These are phyloP conservation scores for Meripilus lineatus DNA, from an alignment of 1,284 basidiomycete genomes.

Conservation along the genomic window DNA sequence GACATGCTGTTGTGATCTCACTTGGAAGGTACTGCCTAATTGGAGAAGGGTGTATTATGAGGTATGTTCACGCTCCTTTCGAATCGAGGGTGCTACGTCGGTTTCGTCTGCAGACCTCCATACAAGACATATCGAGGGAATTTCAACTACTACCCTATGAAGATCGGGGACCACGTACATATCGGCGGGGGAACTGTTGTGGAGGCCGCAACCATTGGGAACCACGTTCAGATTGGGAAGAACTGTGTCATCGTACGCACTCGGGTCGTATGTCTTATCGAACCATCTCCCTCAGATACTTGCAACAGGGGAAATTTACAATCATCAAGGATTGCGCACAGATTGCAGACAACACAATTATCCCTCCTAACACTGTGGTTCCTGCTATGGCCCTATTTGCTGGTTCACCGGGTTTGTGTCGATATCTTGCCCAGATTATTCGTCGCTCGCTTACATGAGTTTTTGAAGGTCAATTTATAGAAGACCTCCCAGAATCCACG, in stretches of 20 bases:
- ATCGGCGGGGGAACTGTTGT: slow-evolving; percentile 86
- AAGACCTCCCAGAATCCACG: slow-evolving; percentile 84
- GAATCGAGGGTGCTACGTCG: background rate
- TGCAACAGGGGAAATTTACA: slow-evolving; percentile 83
- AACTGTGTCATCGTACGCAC: slow-evolving; percentile 86
- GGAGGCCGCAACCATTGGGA: slow-evolving; percentile 93
- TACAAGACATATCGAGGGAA: slow-evolving; percentile 88
- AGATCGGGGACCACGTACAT: slow-evolving; percentile 92
- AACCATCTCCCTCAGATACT: background rate
- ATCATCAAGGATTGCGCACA: slow-evolving; percentile 96
- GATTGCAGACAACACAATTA: slow-evolving; percentile 82
- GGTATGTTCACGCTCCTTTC: slow-evolving; percentile 42
- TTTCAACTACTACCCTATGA: slow-evolving; percentile 98
- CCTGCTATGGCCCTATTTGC: slow-evolving; percentile 84
- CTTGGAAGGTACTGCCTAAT: slow-evolving; percentile 92
- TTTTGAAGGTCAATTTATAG: slow-evolving; percentile 67
- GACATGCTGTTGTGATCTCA: slow-evolving; percentile 89
- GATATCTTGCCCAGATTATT: slow-evolving; percentile 14
- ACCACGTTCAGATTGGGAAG: slow-evolving; percentile 92
- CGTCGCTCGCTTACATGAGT: background rate
- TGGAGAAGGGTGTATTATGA: slow-evolving; percentile 85
- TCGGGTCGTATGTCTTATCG: background rate
- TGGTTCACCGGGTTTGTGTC: slow-evolving; percentile 92
- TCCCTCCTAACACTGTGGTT: slow-evolving; percentile 91
- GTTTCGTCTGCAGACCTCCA: slow-evolving; percentile 50